phyloP scores from a whole-genome alignment of 148 eudicot species.

The Rhododendron griersonianum region DNA sequence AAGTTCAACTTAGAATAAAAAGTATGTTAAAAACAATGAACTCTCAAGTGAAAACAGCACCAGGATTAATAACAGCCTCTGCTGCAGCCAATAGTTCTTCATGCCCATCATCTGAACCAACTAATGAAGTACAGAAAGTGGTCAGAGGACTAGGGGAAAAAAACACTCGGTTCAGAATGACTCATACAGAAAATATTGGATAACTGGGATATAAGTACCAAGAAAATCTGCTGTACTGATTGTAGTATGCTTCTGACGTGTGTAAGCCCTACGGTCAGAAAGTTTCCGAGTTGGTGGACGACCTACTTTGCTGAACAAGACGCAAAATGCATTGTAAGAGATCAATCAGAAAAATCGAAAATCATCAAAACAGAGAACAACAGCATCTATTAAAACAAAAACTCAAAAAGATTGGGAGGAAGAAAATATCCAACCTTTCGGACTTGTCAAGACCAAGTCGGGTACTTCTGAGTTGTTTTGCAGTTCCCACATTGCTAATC shows the following conservation, averaged over 20 bases:
- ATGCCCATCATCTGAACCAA: slow-evolving; percentile 61
- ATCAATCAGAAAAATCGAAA: not conserved
- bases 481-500: slow-evolving; percentile 45
- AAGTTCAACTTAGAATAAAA: not conserved
- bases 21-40: not conserved
- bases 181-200: not conserved
- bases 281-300: slow-evolving; percentile 59
- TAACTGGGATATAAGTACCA: slow-evolving; percentile 29
- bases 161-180: not conserved
- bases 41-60: slow-evolving; percentile 24
- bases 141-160: slow-evolving; percentile 13
- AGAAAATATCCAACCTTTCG: slow-evolving; percentile 36
- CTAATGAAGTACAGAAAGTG: slow-evolving; percentile 14
- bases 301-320: slow-evolving; percentile 49
- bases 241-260: slow-evolving; percentile 48
- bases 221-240: slow-evolving; percentile 48
- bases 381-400: not conserved
- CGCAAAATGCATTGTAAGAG: not conserved
- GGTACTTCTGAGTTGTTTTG: slow-evolving; percentile 58
- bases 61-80: slow-evolving; percentile 40
- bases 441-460: slow-evolving; percentile 46
- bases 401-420: not conserved
- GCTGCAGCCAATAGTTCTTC: slow-evolving; percentile 68
- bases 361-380: not conserved
- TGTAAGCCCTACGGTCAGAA: slow-evolving; percentile 56